These are phyloP conservation scores for Cyberlindnera galapagoensis DNA, from an alignment of 805 yeast genomes.

Conservation along the genomic window DNA sequence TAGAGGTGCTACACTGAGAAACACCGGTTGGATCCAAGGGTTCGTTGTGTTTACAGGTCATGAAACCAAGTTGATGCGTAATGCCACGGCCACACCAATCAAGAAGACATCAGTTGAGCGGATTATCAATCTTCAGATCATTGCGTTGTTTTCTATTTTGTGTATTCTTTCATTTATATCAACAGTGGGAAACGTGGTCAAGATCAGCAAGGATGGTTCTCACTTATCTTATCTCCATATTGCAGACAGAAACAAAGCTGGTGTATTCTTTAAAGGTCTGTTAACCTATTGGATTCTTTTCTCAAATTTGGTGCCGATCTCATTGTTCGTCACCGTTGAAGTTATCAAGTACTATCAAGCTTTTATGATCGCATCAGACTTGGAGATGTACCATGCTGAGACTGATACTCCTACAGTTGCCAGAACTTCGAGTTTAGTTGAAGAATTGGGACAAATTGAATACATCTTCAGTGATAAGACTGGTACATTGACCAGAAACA, in stretches of 20 bases:
- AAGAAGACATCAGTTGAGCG: constrained; percentile 96
- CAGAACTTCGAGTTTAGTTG: constrained; percentile 91
- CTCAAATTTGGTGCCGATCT: constrained; percentile 96
- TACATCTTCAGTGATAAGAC: constrained; percentile 96
- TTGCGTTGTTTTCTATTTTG: constrained; percentile 79
- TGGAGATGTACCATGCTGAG: constrained; percentile 84
- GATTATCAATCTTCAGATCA: constrained; percentile 85
- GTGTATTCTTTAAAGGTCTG: constrained; percentile 76
- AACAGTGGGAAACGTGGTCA: constrained; percentile 81
- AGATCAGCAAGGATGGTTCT: constrained; percentile 45
- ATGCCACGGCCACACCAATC: constrained; percentile 98
- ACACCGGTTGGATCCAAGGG: constrained; percentile 94
- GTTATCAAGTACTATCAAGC: constrained; percentile 95
- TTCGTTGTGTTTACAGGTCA: constrained; percentile 95
- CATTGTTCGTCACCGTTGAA: constrained; percentile 93
- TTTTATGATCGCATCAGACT: constrained; percentile 83
- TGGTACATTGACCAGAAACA: constrained; percentile 91
- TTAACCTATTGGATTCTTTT: constrained; percentile 94
- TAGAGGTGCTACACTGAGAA: constrained; percentile 93
- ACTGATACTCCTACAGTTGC: constrained; percentile 94
- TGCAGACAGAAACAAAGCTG: constrained; percentile 60
- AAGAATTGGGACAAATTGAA: constrained; percentile 95
- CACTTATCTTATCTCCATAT: constrained; percentile 59
- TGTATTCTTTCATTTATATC: constrained; percentile 73
- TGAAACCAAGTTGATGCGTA: constrained; percentile 95